These are phyloP conservation scores for Tricladium varicosporioides DNA, from an alignment of 2,329 filamentous ascomycete species.

Conservation along the genomic window DNA sequence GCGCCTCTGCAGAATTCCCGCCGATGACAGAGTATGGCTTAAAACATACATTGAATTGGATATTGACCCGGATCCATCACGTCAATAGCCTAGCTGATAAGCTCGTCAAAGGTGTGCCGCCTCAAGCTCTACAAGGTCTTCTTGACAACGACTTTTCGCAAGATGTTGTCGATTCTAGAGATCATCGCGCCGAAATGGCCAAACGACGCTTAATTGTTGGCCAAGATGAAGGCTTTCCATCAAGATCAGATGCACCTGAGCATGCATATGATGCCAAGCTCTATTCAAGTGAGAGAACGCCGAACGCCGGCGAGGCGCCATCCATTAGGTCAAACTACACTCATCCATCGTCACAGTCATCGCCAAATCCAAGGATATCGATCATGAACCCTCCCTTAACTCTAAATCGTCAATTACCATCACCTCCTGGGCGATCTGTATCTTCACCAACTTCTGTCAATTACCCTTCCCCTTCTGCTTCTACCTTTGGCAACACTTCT, in stretches of 20 bases:
- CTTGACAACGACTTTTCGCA: slow-evolving; percentile 10
- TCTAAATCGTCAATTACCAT: slow-evolving; percentile 30
- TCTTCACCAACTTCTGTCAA: slow-evolving; percentile 30
- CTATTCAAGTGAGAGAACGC: slow-evolving; percentile 22
- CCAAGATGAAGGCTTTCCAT: slow-evolving; percentile 13
- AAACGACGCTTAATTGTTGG: slow-evolving; percentile 27
- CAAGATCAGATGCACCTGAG: slow-evolving; percentile 14
- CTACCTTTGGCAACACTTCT: slow-evolving; percentile 21
- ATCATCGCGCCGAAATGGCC: slow-evolving; percentile 26
- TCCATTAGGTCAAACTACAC: slow-evolving; percentile 23
- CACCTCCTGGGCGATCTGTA: slow-evolving; percentile 32
- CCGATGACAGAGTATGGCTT: slow-evolving; percentile 29
- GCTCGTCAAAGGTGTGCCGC: slow-evolving; percentile 26
- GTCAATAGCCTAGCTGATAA: slow-evolving; percentile 31
- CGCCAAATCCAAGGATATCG: slow-evolving; percentile 16
- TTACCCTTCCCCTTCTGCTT: slow-evolving; percentile 29
- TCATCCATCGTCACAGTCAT: slow-evolving; percentile 15
- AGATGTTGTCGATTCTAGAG: slow-evolving; percentile 13
- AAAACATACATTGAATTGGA: slow-evolving; percentile 29
- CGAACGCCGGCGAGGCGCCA: slow-evolving; percentile 22
- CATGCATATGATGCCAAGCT: slow-evolving; percentile 21
- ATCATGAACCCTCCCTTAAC: slow-evolving; percentile 33
- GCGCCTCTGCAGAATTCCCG: slow-evolving; percentile 22
- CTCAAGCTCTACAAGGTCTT: slow-evolving; percentile 7
- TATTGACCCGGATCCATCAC: slow-evolving; percentile 29